Percentiles rank a stretch among this genome's conserved stretches.
These are phyloP conservation scores for Podaxis sp. DNA, from an alignment of 768 basidiomycete genomes.

Conservation along the genomic window DNA sequence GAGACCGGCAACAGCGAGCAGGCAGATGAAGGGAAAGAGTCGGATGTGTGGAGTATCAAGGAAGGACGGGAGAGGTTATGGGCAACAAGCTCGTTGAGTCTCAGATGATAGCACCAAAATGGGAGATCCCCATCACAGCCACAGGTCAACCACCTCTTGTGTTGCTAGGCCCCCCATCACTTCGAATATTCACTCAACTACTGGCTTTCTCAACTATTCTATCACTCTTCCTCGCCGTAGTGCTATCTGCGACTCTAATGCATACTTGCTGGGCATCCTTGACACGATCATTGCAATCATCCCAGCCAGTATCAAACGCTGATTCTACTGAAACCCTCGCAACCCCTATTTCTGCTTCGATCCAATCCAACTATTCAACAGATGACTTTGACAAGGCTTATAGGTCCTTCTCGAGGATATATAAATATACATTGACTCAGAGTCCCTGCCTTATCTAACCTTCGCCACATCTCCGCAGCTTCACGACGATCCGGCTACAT, in stretches of 20 bases:
- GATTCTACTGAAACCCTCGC: neutral
- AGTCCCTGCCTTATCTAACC: no score
- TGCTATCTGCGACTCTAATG: no score
- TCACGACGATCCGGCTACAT: no score
- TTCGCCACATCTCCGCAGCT: no score
- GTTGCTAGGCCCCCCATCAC: neutral
- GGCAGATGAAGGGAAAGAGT: conserved; percentile 10
- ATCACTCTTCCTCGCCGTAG: no score
- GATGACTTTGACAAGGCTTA: neutral
- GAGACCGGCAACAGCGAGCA: conserved; percentile 23
- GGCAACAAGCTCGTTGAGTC: neutral
- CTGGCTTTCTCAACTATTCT: neutral
- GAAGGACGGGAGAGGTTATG: neutral
- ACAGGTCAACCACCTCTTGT: conserved; percentile 6
- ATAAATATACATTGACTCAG: neutral
- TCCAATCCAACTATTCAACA: neutral
- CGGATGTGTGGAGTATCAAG: conserved; percentile 14
- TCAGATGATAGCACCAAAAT: conserved; percentile 12
- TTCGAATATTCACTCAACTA: neutral
- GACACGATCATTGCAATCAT: neutral
- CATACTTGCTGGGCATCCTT: neutral
- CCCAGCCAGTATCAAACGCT: neutral
- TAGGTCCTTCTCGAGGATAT: neutral
- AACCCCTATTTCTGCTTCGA: neutral
- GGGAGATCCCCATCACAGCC: conserved; percentile 13